Conservation (phyloP, 2,329 filamentous ascomycete species). For the Iodosphaeria phyllophila region DNA sequence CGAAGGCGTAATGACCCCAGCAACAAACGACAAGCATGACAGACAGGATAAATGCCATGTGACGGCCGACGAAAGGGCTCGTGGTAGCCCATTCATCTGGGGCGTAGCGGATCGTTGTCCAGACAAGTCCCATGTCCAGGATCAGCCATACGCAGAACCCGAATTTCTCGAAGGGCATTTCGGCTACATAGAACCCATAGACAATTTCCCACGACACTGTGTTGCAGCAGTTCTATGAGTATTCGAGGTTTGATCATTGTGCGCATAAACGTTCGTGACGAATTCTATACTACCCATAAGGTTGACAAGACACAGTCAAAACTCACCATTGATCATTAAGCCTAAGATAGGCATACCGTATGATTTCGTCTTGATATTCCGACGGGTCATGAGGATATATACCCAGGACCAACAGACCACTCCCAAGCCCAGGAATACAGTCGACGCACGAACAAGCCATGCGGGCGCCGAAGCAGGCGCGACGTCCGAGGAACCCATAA, state of each 20-base stretch:
- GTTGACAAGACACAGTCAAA: no score
- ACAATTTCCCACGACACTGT: conserved; percentile 33
- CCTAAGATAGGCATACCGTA: conserved; percentile 30
- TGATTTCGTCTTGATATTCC: conserved; percentile 23
- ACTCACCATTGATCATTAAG: conserved; percentile 27
- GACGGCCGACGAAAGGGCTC: conserved; percentile 20
- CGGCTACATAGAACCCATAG: conserved; percentile 26
- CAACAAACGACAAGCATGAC: conserved; percentile 17
- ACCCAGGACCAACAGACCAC: conserved; percentile 20
- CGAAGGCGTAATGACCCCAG: conserved; percentile 21
- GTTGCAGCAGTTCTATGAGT: no score
- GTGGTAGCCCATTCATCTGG: conserved; percentile 19
- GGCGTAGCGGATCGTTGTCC: conserved; percentile 23
- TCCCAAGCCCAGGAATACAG: conserved; percentile 16
- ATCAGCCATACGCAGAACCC: conserved; percentile 29
- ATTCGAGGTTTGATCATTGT: no score
- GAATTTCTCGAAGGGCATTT: conserved; percentile 20
- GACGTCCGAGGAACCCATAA: conserved; percentile 21
- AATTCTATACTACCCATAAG: no score
- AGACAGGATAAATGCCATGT: conserved; percentile 18
- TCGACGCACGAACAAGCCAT: conserved; percentile 7
- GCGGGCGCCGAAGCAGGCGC: conserved; percentile 11
- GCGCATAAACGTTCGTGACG: no score
- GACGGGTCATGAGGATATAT: conserved; percentile 27
- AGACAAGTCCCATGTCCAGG: conserved; percentile 27